phyloP scores from a whole-genome alignment of 2,329 filamentous ascomycete species.

The Fusarium lateritium region DNA sequence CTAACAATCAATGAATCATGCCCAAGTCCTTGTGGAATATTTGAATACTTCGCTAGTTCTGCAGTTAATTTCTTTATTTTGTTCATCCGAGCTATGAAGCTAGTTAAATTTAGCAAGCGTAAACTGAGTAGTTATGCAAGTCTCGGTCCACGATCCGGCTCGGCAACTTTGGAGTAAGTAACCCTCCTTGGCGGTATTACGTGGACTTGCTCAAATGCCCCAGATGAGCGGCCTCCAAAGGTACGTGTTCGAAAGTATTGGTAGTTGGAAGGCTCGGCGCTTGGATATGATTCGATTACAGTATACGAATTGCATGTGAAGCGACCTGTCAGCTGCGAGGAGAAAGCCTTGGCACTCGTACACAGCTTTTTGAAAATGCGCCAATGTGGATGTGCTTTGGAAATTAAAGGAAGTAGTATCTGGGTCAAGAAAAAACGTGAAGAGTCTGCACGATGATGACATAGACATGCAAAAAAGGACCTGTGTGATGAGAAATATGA shows the following conservation, averaged over 20 bases:
- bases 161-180: slow-evolving; percentile 3
- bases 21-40: too few relatives aligned
- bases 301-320: slow-evolving; percentile 18
- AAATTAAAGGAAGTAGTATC: too few relatives aligned
- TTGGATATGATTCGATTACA: slow-evolving; percentile 18
- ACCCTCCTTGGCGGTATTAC: not conserved
- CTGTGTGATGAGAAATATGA: too few relatives aligned
- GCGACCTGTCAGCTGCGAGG: slow-evolving; percentile 13
- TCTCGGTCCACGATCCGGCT: slow-evolving; percentile 8
- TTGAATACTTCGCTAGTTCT: not conserved
- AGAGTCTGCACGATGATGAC: too few relatives aligned
- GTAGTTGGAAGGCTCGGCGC: slow-evolving; percentile 12
- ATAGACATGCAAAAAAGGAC: too few relatives aligned
- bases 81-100: too few relatives aligned
- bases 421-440: too few relatives aligned
- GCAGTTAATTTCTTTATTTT: too few relatives aligned
- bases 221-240: not conserved
- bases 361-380: too few relatives aligned
- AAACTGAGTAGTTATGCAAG: slow-evolving; percentile 19
- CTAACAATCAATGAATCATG: too few relatives aligned
- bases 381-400: too few relatives aligned
- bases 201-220: not conserved
- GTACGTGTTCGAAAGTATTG: not conserved
- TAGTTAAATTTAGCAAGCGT: not conserved
- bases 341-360: slow-evolving; percentile 9